A percentile compares a stretch with the other conserved stretches of the same genome.
Evolutionary conservation across 129 eudicot genomes (phyloP).

Genomic region (Centella asiatica): DNA sequence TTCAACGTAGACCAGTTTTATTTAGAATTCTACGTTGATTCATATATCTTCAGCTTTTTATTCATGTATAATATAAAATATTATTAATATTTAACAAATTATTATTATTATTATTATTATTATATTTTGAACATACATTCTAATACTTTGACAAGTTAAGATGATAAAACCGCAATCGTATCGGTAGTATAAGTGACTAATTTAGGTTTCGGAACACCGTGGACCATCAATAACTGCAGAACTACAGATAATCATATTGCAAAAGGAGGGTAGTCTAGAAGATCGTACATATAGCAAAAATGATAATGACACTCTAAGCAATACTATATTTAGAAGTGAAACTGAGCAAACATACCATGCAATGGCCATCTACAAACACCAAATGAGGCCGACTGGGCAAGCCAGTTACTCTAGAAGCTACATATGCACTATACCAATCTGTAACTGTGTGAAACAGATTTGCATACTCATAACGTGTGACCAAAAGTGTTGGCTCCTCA

Average conservation of each 20-base stretch:
- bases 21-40: too few species aligned
- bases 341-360: constrained; percentile 39
- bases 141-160: not conserved
- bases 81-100: too few species aligned
- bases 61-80: too few species aligned
- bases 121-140: too few species aligned
- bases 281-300: not conserved
- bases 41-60: too few species aligned
- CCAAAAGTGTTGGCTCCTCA: constrained; percentile 89
- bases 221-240: not conserved
- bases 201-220: not conserved
- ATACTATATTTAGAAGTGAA: not conserved
- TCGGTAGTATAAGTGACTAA: not conserved
- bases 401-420: constrained; percentile 78
- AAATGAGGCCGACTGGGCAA: constrained; percentile 77
- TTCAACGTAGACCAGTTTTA: too few species aligned
- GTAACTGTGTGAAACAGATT: constrained; percentile 89
- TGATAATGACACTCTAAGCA: not conserved
- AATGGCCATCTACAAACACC: constrained; percentile 72
- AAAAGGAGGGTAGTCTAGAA: too few species aligned
- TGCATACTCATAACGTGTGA: constrained; percentile 94
- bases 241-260: not conserved
- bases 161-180: not conserved
- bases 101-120: too few species aligned
- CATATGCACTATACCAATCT: constrained; percentile 98